Evolutionary conservation across 2,329 filamentous ascomycete species (phyloP).

Genomic region (Escovopsis weberi): DNA sequence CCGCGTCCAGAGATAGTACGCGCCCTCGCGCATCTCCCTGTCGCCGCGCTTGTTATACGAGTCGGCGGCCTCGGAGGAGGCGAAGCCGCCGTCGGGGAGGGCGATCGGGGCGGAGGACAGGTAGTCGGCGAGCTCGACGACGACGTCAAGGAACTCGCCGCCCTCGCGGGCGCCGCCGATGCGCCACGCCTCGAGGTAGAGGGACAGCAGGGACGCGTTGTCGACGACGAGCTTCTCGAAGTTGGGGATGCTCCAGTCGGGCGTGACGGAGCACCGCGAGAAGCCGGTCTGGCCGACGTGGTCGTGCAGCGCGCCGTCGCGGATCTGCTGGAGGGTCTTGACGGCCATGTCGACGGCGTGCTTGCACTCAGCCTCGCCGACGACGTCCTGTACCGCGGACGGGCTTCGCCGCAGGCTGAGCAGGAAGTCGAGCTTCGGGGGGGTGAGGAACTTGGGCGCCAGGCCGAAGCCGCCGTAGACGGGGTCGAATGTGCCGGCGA

Average conservation of each 20-base stretch:
- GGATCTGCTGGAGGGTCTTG: slow-evolving; percentile 63
- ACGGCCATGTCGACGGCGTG: slow-evolving; percentile 67
- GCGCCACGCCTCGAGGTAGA: slow-evolving; percentile 80
- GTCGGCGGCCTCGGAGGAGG: slow-evolving; percentile 82
- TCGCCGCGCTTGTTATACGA: slow-evolving; percentile 63
- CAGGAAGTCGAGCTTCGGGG: slow-evolving; percentile 71
- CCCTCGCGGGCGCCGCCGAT: slow-evolving; percentile 35
- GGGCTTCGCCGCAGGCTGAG: slow-evolving; percentile 61
- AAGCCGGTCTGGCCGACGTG: slow-evolving; percentile 41
- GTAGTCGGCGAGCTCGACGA: slow-evolving; percentile 77
- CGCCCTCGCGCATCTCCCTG: slow-evolving; percentile 73
- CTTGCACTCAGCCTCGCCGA: slow-evolving; percentile 65
- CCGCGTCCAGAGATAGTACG: slow-evolving; percentile 87
- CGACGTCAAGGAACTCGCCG: slow-evolving; percentile 60
- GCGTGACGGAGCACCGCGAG: slow-evolving; percentile 70
- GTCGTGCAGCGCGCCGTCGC: slow-evolving; percentile 38
- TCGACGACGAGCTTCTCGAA: slow-evolving; percentile 97
- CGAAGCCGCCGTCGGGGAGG: slow-evolving; percentile 58
- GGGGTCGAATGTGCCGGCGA: slow-evolving; percentile 65
- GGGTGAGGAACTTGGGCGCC: slow-evolving; percentile 81
- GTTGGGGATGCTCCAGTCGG: slow-evolving; percentile 86
- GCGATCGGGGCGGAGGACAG: slow-evolving; percentile 58
- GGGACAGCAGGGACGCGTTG: slow-evolving; percentile 68
- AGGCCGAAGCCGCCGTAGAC: slow-evolving; percentile 66
- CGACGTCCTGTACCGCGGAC: slow-evolving; percentile 61